Percentiles rank a stretch among this genome's conserved stretches.
These are phyloP conservation scores for Pachysandra terminalis DNA, from an alignment of 164 flowering plant genomes.

Conservation along the genomic window DNA sequence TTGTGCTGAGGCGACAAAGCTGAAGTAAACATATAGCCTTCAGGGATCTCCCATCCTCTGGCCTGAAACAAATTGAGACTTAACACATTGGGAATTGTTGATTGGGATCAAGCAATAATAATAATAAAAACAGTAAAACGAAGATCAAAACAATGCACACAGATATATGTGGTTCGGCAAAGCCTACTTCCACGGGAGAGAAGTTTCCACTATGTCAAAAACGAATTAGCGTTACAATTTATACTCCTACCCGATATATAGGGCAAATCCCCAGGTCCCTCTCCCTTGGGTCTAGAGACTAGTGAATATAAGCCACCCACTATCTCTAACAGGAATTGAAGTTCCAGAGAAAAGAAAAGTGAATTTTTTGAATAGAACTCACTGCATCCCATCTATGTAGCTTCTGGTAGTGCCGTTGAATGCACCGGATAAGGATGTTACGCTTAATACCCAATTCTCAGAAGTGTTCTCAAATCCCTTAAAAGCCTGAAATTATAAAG, in stretches of 20 bases:
- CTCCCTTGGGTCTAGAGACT: too few relatives aligned
- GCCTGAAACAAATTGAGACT: conserved; percentile 37
- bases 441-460: conserved; percentile 91
- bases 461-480: conserved; percentile 71
- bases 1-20: conserved; percentile 74
- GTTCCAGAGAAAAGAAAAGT: background rate
- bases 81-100: background rate
- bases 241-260: too few relatives aligned
- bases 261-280: too few relatives aligned
- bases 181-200: too few relatives aligned
- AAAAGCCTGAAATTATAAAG: conserved; percentile 54
- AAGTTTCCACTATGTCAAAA: too few relatives aligned
- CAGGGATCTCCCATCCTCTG: conserved; percentile 80
- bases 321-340: too few relatives aligned
- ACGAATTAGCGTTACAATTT: too few relatives aligned
- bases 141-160: too few relatives aligned
- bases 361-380: conserved; percentile 25
- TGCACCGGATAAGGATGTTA: conserved; percentile 92
- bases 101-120: too few relatives aligned
- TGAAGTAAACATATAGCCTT: conserved; percentile 76
- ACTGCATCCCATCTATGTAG: conserved; percentile 97
- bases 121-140: too few relatives aligned
- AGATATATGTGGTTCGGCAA: too few relatives aligned
- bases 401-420: conserved; percentile 96
- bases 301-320: too few relatives aligned